Percentiles rank a stretch among this genome's conserved stretches.
These are phyloP conservation scores for Ceratocystis eucalypticola DNA, from an alignment of 2,329 filamentous ascomycete species.

Conservation along the genomic window DNA sequence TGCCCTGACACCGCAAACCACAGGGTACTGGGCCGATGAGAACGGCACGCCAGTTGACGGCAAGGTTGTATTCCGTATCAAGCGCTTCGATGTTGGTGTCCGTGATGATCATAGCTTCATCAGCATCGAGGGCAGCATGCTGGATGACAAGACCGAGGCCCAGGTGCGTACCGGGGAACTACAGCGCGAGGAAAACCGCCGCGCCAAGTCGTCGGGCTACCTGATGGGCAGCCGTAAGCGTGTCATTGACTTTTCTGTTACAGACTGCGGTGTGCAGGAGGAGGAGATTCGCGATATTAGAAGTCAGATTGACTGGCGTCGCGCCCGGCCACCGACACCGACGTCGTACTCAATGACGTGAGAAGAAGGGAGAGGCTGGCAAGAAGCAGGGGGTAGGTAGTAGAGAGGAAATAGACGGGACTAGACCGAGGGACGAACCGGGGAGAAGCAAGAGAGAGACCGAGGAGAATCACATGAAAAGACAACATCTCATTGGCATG, in stretches of 20 bases:
- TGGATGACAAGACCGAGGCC: constrained; percentile 53
- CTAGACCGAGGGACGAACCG: not conserved
- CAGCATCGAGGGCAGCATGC: constrained; percentile 78
- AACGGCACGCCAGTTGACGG: constrained; percentile 56
- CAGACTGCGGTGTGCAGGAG: constrained; percentile 16
- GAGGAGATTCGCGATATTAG: constrained; percentile 18
- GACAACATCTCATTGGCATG: not conserved
- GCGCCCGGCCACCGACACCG: constrained; percentile 16
- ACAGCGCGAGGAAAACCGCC: constrained; percentile 11
- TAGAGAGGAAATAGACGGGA: not conserved
- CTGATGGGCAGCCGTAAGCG: constrained; percentile 9
- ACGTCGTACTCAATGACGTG: constrained; percentile 17
- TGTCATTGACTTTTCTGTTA: constrained; percentile 15
- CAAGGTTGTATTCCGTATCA: constrained; percentile 62
- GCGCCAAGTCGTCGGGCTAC: constrained; percentile 13
- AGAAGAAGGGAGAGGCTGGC: not conserved
- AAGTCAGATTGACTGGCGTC: constrained; percentile 18
- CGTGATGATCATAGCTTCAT: constrained; percentile 67
- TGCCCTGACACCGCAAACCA: not conserved
- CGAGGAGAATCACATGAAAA: not conserved
- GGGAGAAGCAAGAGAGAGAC: not conserved
- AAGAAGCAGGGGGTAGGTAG: not conserved
- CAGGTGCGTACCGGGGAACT: constrained; percentile 35
- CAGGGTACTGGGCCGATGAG: constrained; percentile 62
- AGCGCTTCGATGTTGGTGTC: constrained; percentile 68